Percentiles rank a stretch among this genome's conserved stretches.
phyloP scores from a whole-genome alignment of 1,139 yeast species.

The Pichia sp. region DNA sequence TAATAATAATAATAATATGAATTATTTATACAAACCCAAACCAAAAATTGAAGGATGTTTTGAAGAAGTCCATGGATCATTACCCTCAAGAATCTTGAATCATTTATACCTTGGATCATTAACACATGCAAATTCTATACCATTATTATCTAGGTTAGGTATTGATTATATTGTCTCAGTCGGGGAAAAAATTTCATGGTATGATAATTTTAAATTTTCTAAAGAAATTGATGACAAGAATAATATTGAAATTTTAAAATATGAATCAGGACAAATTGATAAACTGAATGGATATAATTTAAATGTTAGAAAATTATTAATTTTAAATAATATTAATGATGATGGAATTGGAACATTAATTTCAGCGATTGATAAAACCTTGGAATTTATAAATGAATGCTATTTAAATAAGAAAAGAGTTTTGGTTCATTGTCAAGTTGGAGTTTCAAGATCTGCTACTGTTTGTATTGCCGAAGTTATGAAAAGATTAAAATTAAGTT shows the following conservation, averaged over 20 bases:
- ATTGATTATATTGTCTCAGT: slow-evolving; percentile 77
- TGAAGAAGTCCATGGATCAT: slow-evolving; percentile 40
- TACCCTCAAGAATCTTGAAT: slow-evolving; percentile 72
- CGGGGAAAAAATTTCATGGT: slow-evolving; percentile 77
- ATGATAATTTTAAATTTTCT: slow-evolving; percentile 31
- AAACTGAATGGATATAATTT: slow-evolving; percentile 27
- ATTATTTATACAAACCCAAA: not conserved
- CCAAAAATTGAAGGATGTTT: slow-evolving; percentile 19
- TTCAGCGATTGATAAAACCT: slow-evolving; percentile 34
- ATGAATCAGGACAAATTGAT: slow-evolving; percentile 19
- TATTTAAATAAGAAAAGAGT: slow-evolving; percentile 40
- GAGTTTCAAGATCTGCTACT: slow-evolving; percentile 87
- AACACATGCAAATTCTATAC: slow-evolving; percentile 70
- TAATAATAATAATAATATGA: not conserved
- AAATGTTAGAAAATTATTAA: slow-evolving; percentile 36
- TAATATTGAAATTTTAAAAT: slow-evolving; percentile 25
- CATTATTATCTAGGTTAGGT: slow-evolving; percentile 57
- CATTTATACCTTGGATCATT: slow-evolving; percentile 84
- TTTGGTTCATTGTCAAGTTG: slow-evolving; percentile 83
- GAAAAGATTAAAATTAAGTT: slow-evolving; percentile 58
- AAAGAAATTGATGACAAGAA: slow-evolving; percentile 22
- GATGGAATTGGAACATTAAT: slow-evolving; percentile 46
- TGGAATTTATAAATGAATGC: slow-evolving; percentile 40
- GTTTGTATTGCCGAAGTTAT: slow-evolving; percentile 87
- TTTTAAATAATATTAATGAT: slow-evolving; percentile 40